Base-by-base conservation (phyloP, 2,329 filamentous ascomycete species). In the Xylariales sp. region DNA sequence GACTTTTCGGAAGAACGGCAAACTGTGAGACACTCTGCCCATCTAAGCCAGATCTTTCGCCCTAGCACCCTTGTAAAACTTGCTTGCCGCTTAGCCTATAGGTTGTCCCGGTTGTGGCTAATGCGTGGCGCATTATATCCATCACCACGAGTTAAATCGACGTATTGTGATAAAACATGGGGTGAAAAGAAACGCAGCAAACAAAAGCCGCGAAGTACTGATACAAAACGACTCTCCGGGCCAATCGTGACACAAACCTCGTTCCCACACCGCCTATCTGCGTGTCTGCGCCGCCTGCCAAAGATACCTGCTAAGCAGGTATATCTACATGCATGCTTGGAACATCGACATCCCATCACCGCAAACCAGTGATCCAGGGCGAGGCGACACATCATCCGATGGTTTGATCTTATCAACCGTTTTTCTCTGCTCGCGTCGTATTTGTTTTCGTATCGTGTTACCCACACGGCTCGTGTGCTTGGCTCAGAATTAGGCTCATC, bases 351-450 rank as follows among this genome's bases (percentile, higher is more conserved):
- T 41, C 49, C 39, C 16, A 50, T 39, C 7, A n/a, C 55, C 41
- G 48, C 49, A 16, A 34, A 23, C 30, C 39, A 56, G 54, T 41
- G 45, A 62, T 58, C 39, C 56, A 50, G 61, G 43, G 18, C 45
- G 57, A 57, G 23, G 46, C 52, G 46, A 65, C 59, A 62, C 36
- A 62, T 62, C 62, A 59, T 43, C 58, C 55, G 39, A 65, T 62
- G 41, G 28, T 39, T 61, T 56, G 48, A 36, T 46, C 43, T 45
- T 3, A 50, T 48, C 53, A n/a, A 57, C 9, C 32, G 9, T 16
- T 43, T 34, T 12, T 23, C 30, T n/a, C 52, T 43, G 43, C 54
- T 30, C 36, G 23, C 43, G 32, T 45, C 39, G 45, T 57, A 48
- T 53, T 41, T 3, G 46, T 30, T 49, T 32, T 39, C 46, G 45